phyloP scores from a whole-genome alignment of 345 rosid genomes.

The Mercurialis annua region DNA sequence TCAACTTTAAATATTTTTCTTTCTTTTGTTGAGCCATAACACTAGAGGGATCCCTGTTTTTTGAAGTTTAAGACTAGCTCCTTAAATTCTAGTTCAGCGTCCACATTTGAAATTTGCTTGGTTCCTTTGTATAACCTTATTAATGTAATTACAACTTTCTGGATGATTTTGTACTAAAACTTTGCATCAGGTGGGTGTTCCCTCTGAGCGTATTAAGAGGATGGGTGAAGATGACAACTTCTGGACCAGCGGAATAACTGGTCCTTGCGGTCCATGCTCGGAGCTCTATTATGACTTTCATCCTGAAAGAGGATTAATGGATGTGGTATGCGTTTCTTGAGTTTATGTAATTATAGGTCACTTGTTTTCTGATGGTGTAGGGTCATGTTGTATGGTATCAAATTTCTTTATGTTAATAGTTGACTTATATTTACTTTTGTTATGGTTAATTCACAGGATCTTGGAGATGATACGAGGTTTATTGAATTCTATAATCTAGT shows the following conservation, averaged over 20 bases:
- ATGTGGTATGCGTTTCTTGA: slow-evolving; percentile 35
- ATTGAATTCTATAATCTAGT: slow-evolving; percentile 95
- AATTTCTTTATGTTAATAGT: not conserved
- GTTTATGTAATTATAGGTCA: not conserved
- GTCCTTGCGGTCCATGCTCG: slow-evolving; percentile 99
- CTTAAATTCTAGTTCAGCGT: slow-evolving; percentile 3
- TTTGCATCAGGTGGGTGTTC: slow-evolving; percentile 67
- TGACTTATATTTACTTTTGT: slow-evolving; percentile 11
- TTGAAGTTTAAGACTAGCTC: not conserved
- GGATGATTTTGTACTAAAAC: slow-evolving; percentile 1
- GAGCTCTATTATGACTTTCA: slow-evolving; percentile 89
- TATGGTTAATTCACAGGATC: slow-evolving; percentile 50
- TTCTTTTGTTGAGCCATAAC: not conserved
- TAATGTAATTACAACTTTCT: not conserved
- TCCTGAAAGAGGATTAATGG: slow-evolving; percentile 68
- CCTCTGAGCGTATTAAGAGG: slow-evolving; percentile 69
- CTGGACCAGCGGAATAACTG: slow-evolving; percentile 90
- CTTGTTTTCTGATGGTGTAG: not conserved
- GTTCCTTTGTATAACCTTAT: slow-evolving; percentile 1
- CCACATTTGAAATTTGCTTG: not conserved
- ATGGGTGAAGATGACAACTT: slow-evolving; percentile 96
- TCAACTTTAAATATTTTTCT: not conserved
- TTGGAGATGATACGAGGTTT: slow-evolving; percentile 88
- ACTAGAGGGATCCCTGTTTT: not conserved
- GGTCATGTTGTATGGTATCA: not conserved